These are phyloP conservation scores for Arabidopsis suecica DNA, from an alignment of 345 rosid genomes.

Conservation along the genomic window DNA sequence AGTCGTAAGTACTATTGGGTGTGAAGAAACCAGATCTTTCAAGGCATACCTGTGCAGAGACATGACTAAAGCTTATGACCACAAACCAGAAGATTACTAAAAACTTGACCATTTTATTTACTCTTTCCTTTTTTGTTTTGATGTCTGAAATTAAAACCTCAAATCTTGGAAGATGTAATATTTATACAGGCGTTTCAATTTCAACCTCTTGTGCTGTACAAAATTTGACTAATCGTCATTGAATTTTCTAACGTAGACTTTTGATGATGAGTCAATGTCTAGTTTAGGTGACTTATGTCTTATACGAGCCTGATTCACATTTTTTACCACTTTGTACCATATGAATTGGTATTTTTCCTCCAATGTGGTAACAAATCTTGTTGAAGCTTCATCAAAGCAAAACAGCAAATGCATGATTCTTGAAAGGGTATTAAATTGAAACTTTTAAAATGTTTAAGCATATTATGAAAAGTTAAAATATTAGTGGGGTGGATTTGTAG, in stretches of 20 bases:
- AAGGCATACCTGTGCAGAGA: conserved; percentile 1
- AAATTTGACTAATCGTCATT: conserved; percentile 9
- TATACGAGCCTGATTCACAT: not conserved
- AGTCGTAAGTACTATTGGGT: not conserved
- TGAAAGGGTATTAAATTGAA: not conserved
- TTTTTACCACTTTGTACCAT: not conserved
- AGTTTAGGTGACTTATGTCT: not conserved
- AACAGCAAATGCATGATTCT: not conserved
- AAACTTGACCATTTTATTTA: not conserved
- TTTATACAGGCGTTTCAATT: not conserved
- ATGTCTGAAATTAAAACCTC: not conserved
- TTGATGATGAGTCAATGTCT: not conserved
- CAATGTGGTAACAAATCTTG: not conserved
- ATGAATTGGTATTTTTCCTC: not conserved
- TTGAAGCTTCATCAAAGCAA: not conserved
- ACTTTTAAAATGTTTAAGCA: not conserved
- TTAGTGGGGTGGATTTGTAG: not conserved
- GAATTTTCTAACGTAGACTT: conserved; percentile 17
- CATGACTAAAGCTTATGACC: conserved; percentile 7
- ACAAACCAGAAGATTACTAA: conserved; percentile 9
- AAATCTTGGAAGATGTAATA: not conserved
- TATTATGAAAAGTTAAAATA: not conserved
- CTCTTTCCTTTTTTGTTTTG: not conserved
- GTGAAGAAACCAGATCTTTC: not conserved
- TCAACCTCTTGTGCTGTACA: not conserved